These are phyloP conservation scores for Pyrenochaeta sp. DNA, from an alignment of 2,329 filamentous ascomycete genomes.

Conservation along the genomic window DNA sequence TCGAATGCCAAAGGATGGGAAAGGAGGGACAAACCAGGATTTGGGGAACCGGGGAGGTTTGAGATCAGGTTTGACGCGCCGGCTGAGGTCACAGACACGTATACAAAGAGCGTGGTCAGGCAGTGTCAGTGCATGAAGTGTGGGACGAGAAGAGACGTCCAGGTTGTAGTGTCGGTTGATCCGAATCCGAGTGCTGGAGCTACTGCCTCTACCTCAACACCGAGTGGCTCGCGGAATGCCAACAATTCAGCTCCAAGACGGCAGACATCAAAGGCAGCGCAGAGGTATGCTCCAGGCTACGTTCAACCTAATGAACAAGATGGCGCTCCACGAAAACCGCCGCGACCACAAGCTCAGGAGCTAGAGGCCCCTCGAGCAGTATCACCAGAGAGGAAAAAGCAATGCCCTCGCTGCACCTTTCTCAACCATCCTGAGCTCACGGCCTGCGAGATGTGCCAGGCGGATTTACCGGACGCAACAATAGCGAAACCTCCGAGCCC, in stretches of 20 bases:
- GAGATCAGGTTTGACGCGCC: slow-evolving; percentile 48
- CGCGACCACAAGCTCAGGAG: slow-evolving; percentile 18
- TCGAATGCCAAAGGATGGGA: slow-evolving; percentile 32
- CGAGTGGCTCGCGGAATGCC: slow-evolving; percentile 22
- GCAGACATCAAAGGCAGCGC: slow-evolving; percentile 24
- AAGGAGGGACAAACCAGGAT: slow-evolving; percentile 24
- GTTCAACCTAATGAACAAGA: slow-evolving; percentile 32
- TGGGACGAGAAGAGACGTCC: slow-evolving; percentile 45
- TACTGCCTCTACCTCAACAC: slow-evolving; percentile 2
- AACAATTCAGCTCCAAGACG: slow-evolving; percentile 22
- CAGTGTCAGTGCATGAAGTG: slow-evolving; percentile 49
- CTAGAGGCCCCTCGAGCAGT: slow-evolving; percentile 18
- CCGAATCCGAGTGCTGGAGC: slow-evolving; percentile 31
- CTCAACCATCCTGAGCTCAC: slow-evolving; percentile 43
- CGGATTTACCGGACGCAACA: slow-evolving; percentile 32
- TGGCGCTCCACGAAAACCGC: slow-evolving; percentile 24
- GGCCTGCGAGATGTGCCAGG: slow-evolving; percentile 46
- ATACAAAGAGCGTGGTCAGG: slow-evolving; percentile 40
- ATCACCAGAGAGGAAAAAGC: slow-evolving; percentile 42
- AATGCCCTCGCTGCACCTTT: slow-evolving; percentile 47
- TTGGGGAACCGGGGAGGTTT: slow-evolving; percentile 41
- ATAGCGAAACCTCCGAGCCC: slow-evolving; percentile 37
- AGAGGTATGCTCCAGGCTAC: slow-evolving; percentile 39
- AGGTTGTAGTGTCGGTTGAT: slow-evolving; percentile 45
- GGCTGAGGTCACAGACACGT: slow-evolving; percentile 37